phyloP scores from a whole-genome alignment of 257 asterid genomes.

The Ajuga chamaepitys region DNA sequence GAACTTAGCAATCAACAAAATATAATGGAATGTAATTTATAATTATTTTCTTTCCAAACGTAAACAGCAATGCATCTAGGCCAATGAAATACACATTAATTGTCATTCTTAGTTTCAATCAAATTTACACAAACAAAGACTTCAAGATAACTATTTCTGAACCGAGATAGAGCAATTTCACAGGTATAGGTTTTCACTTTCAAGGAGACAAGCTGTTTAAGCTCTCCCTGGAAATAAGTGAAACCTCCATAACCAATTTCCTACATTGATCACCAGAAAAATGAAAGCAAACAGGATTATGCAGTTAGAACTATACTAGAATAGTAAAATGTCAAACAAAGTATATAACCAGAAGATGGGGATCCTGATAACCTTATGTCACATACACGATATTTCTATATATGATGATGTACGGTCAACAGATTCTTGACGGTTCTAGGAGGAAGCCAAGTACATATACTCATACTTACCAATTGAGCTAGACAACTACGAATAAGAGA shows the following conservation, averaged over 20 bases:
- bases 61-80: neutral
- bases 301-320: too few relatives aligned
- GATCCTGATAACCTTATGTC: too few relatives aligned
- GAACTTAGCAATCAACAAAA: conserved; percentile 7
- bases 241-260: too few relatives aligned
- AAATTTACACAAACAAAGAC: neutral
- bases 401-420: neutral
- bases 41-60: neutral
- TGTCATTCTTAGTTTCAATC: neutral
- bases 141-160: neutral
- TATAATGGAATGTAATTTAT: neutral
- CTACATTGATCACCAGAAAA: too few relatives aligned
- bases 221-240: too few relatives aligned
- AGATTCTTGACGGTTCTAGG: neutral
- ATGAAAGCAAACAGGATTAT: too few relatives aligned
- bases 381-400: neutral
- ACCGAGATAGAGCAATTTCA: neutral
- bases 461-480: neutral
- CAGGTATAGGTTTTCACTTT: neutral
- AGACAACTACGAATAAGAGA: neutral
- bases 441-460: neutral
- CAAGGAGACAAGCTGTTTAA: neutral
- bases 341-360: too few relatives aligned
- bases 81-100: neutral
- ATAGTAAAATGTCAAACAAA: too few relatives aligned